Base-by-base conservation (phyloP, 257 asterid genomes). In the Nicotiana knightiana region DNA sequence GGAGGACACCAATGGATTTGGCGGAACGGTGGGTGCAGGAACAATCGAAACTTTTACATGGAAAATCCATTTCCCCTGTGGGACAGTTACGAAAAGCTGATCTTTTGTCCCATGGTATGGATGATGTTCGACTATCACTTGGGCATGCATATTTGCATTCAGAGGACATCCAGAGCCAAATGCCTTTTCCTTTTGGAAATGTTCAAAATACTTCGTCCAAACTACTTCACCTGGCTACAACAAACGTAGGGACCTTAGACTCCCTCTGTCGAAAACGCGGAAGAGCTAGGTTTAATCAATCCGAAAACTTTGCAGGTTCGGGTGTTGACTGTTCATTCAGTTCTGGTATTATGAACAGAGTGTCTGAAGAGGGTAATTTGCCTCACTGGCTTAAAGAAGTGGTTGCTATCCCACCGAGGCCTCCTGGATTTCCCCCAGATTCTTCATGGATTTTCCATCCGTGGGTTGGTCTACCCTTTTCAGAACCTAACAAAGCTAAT, bases 311-410 rank as follows among this genome's bases (percentile, higher is more conserved):
- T 62, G 57, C 81, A 30, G 66, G 75, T 39, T 51, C 30, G 17
- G 77, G 54, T 46, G 85, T 79, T 39, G 87, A 67, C 48, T 82
- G 83, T 79, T 89, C 89, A 6, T 82, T 79, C 16, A 77, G 66
- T 55, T 81, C 81, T 10, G 86, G 83, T 17, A 55, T 39, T 5
- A 83, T 54, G 35, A 80, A 53, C 58, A 82, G 32, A 18, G 62
- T 16, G 62, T 71, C 83, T 24, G 53, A 21, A 43, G 78, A 30
- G 15, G 84, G 85, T 55, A 79, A 65, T 77, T 82, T 92, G 83
- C 96, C 98, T 11, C 92, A 88, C 84, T 92, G 97, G 96, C 88
- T 91, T 10, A 90, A 87, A 82, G 91, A 89, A 76, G 87, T 90
- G 11, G 92, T 87, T 16, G 82, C 85, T 46, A 43, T 63, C 28